Evolutionary conservation across 2,329 filamentous ascomycete species (phyloP), one percentile per base, ranked within the genome.

Genomic region (Trichoderma koningii): DNA sequence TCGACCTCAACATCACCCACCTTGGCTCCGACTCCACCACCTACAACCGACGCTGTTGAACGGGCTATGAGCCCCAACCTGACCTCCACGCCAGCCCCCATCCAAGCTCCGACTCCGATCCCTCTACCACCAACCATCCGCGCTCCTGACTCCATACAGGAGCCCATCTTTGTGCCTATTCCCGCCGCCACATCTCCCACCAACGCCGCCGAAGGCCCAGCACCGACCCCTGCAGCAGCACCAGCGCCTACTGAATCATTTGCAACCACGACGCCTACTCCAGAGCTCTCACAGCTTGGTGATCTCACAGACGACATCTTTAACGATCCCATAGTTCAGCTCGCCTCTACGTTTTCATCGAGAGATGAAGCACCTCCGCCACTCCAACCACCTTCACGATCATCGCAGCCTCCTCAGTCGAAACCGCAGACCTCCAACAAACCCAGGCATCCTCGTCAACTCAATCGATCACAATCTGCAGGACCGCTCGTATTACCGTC

Each of bases 1-100:
- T 19, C 61, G 23, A 68, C 65, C 38, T 69, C 70, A 6, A 68
- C 65, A 44, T 70, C 70, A 6, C 72, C 71, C 7, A 68, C 47
- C 12, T 69, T 74, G 64, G 74, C 71, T 55, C 75, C 74, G n/a
- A 78, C 77, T 26, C 77, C 77, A 47, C 77, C 77, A 26, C 76
- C 76, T 23, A 79, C 77, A 6, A 79, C 77, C 6, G 77, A 79
- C 66, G 72, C 74, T 17, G 63, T 69, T 30, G 77, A 79, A 41
- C 77, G 72, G 63, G 68, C 71, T 34, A 66, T 66, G 42, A 78
- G 75, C 64, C 76, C 72, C 5, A 41, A 42, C 15, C 30, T 53
- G 9, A 50, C 41, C 19, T 55, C 45, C 38, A 44, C 60, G 44
- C 48, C 52, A 26, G 34, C 53, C 51, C 50, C 59, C 12, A n/a